Evolutionary conservation across 257 asterid genomes (phyloP).

Genomic region (Ballota nigra): DNA sequence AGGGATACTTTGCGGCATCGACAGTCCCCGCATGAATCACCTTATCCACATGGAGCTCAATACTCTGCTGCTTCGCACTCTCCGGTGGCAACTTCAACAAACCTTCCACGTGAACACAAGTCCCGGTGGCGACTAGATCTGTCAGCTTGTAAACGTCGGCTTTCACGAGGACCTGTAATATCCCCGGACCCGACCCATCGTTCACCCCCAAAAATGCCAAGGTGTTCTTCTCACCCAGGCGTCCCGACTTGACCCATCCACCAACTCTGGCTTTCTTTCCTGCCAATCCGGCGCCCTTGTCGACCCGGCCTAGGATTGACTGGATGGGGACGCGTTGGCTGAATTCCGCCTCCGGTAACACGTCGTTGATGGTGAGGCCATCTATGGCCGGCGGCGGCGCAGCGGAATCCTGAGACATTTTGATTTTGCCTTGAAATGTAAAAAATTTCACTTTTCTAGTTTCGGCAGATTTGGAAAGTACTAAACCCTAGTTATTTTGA

Average conservation of each 20-base stretch:
- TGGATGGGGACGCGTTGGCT: constrained; percentile 79
- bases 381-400: constrained; percentile 52
- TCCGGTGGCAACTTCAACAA: constrained; percentile 73
- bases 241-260: constrained; percentile 94
- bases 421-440: neutral
- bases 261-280: constrained; percentile 69
- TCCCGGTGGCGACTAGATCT: constrained; percentile 78
- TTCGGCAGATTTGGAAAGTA: neutral
- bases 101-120: constrained; percentile 77
- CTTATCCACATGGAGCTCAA: constrained; percentile 68
- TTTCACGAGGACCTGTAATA: constrained; percentile 78
- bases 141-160: constrained; percentile 52
- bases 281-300: constrained; percentile 72
- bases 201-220: constrained; percentile 82
- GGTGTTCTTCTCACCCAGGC: constrained; percentile 80
- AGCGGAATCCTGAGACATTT: constrained; percentile 45
- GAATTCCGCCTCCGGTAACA: constrained; percentile 53
- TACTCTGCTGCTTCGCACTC: constrained; percentile 60
- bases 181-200: constrained; percentile 82
- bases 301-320: constrained; percentile 64
- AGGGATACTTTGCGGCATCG: constrained; percentile 81
- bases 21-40: constrained; percentile 75
- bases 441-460: neutral
- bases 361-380: constrained; percentile 38
- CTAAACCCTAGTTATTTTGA: constrained; percentile 30